phyloP scores from a whole-genome alignment of 2,329 filamentous ascomycete species.

The Reticulascus tulasneorum region DNA sequence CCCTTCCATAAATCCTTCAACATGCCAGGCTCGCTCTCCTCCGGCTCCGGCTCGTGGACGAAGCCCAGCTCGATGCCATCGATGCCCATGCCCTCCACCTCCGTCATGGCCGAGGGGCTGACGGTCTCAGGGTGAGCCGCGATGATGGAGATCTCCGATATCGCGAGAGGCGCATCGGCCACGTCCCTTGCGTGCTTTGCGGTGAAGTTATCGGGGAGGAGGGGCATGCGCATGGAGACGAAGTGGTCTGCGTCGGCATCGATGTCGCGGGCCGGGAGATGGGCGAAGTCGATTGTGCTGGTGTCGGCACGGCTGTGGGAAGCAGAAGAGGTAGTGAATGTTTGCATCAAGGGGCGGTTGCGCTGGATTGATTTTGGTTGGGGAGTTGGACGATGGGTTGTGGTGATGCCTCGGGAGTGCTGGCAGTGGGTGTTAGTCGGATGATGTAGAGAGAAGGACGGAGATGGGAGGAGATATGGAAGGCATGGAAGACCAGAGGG shows the following conservation, averaged over 20 bases:
- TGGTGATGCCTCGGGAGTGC: slow-evolving; percentile 38
- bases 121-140: slow-evolving; percentile 53
- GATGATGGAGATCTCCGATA: slow-evolving; percentile 49
- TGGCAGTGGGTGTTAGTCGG: slow-evolving; percentile 15
- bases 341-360: slow-evolving; percentile 56
- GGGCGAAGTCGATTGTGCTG: slow-evolving; percentile 46
- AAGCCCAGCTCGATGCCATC: slow-evolving; percentile 55
- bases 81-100: slow-evolving; percentile 54
- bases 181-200: slow-evolving; percentile 36
- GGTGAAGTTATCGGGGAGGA: slow-evolving; percentile 56
- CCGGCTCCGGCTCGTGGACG: slow-evolving; percentile 32
- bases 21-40: slow-evolving; percentile 29
- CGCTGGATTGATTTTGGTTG: slow-evolving; percentile 31
- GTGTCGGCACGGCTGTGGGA: slow-evolving; percentile 25
- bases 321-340: slow-evolving; percentile 49
- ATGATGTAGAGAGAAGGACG: background rate
- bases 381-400: slow-evolving; percentile 44
- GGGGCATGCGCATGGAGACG: slow-evolving; percentile 48
- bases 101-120: slow-evolving; percentile 46
- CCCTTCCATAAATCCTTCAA: slow-evolving; percentile 53
- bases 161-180: slow-evolving; percentile 25
- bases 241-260: slow-evolving; percentile 26
- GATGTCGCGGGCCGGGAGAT: slow-evolving; percentile 45
- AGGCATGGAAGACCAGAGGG: background rate
- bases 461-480: background rate